Base-by-base conservation (phyloP, 2,329 filamentous ascomycete genomes). In the Grosmannia huntii region DNA sequence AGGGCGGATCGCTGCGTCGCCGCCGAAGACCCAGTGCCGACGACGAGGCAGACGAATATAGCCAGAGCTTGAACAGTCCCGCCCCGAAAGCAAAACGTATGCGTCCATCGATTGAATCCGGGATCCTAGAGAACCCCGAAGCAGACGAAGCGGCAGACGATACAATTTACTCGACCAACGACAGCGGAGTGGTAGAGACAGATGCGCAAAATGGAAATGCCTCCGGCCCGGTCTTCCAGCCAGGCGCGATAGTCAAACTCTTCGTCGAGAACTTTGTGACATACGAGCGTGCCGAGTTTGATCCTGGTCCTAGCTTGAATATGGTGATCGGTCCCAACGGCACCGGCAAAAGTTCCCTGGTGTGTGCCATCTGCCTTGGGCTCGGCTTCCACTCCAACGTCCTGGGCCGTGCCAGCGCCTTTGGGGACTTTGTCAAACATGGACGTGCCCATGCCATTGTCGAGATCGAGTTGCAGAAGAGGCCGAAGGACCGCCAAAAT, bases 311-410 rank as follows among this genome's bases (percentile, higher is more conserved):
- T 0, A 92, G 89, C 68, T 72, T 99, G 67, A 99, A 99, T 69
- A 97, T 99, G 92, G 86, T 99, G 57, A 96, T 99, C 65, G 94
- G 94, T 0, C 94, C 94, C n/a, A 99, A 99, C 67, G 94, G 94
- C 38, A 97, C 94, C 0, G 94, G 94, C 58, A 99, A 99, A 73
- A 97, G 92, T 72, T 96, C 94, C 0, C 78, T 99, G 28, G 92
- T 99, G 50, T 99, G 94, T 72, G 94, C 94, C 51, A 95, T 99
- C 64, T 97, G 94, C 67, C 74, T 99, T 16, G 94, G 94, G 2
- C 75, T 99, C 28, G 94, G 94, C 53, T 96, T 87, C 77, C 81
- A 83, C 36, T 84, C 91, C 27, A 82, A 86, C 71, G 83, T 91
- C 66, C 79, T 99, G 19, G 94, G 92, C 19, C 85, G 94, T 61